Conservation (phyloP, 495 filamentous ascomycete genomes). For the Cercophora newfieldiana region DNA sequence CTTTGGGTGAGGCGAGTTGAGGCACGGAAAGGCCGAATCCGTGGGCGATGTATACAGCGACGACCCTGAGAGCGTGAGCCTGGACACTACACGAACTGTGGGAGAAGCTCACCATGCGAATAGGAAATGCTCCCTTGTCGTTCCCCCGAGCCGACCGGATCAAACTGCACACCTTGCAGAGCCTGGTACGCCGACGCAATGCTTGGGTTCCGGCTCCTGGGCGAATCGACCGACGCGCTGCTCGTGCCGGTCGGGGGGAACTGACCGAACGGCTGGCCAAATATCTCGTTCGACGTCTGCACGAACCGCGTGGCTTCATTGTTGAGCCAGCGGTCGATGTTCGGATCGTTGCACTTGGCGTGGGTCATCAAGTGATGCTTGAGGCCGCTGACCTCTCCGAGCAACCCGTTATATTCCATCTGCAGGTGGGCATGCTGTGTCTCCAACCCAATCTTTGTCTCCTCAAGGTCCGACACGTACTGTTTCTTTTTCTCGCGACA, state of each 20-base stretch:
- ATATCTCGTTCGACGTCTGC: slow-evolving; percentile 33
- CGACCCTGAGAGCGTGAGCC: slow-evolving; percentile 12
- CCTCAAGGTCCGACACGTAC: slow-evolving; percentile 62
- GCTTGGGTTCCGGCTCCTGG: slow-evolving; percentile 26
- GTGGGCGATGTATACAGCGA: slow-evolving; percentile 25
- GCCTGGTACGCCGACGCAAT: slow-evolving; percentile 26
- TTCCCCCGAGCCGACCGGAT: slow-evolving; percentile 17
- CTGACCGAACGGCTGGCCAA: slow-evolving; percentile 32
- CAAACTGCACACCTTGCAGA: slow-evolving; percentile 20
- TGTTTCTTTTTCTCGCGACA: slow-evolving; percentile 87
- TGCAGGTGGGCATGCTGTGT: slow-evolving; percentile 37
- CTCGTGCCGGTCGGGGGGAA: slow-evolving; percentile 19
- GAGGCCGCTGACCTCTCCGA: slow-evolving; percentile 51
- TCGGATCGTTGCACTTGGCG: slow-evolving; percentile 56
- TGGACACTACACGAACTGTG: neutral
- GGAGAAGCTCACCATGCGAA: slow-evolving; percentile 28
- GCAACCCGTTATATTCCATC: slow-evolving; percentile 41
- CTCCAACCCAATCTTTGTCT: slow-evolving; percentile 43
- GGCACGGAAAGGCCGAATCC: slow-evolving; percentile 18
- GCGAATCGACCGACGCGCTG: slow-evolving; percentile 11
- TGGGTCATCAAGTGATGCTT: slow-evolving; percentile 62
- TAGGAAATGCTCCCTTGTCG: slow-evolving; percentile 30
- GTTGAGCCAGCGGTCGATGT: slow-evolving; percentile 49
- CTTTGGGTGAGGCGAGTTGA: slow-evolving; percentile 24
- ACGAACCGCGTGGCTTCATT: slow-evolving; percentile 46